These are phyloP conservation scores for Volvariella volvacea DNA, from an alignment of 1,284 basidiomycete genomes.

Conservation along the genomic window DNA sequence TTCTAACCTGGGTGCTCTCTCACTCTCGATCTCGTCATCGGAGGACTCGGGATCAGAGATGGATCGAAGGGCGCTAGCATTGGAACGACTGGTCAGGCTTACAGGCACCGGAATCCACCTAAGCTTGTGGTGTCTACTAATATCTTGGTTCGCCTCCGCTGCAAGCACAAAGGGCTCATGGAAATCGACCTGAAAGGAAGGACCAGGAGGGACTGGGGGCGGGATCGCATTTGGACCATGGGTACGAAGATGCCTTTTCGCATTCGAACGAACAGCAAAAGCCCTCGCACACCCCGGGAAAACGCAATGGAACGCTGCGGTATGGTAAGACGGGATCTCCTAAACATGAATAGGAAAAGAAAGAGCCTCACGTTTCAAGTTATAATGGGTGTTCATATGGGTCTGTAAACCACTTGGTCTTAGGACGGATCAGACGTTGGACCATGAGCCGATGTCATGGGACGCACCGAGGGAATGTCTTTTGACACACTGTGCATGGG, in stretches of 20 bases:
- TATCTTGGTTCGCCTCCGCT: slow-evolving; percentile 6
- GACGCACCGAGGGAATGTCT: slow-evolving; percentile 45
- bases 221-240: slow-evolving; percentile 36
- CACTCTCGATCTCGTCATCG: slow-evolving; percentile 15
- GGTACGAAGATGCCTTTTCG: slow-evolving; percentile 51
- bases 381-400: slow-evolving; percentile 64
- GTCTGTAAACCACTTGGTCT: slow-evolving; percentile 56
- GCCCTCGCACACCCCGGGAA: slow-evolving; percentile 40
- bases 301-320: slow-evolving; percentile 44
- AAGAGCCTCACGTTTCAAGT: slow-evolving; percentile 44
- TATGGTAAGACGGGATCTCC: slow-evolving; percentile 10
- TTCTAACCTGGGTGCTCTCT: slow-evolving; percentile 11
- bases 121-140: slow-evolving; percentile 23
- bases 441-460: background rate
- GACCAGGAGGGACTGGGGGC: slow-evolving; percentile 5
- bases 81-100: slow-evolving; percentile 21
- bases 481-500: slow-evolving; percentile 44
- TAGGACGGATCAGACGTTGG: slow-evolving; percentile 4
- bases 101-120: slow-evolving; percentile 28
- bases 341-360: slow-evolving; percentile 14
- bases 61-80: slow-evolving; percentile 16
- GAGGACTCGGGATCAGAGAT: slow-evolving; percentile 16
- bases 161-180: slow-evolving; percentile 19
- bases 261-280: slow-evolving; percentile 58
- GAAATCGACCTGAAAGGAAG: slow-evolving; percentile 27